These are phyloP conservation scores for Beta vulgaris DNA, from an alignment of 148 eudicot genomes.

Conservation along the genomic window DNA sequence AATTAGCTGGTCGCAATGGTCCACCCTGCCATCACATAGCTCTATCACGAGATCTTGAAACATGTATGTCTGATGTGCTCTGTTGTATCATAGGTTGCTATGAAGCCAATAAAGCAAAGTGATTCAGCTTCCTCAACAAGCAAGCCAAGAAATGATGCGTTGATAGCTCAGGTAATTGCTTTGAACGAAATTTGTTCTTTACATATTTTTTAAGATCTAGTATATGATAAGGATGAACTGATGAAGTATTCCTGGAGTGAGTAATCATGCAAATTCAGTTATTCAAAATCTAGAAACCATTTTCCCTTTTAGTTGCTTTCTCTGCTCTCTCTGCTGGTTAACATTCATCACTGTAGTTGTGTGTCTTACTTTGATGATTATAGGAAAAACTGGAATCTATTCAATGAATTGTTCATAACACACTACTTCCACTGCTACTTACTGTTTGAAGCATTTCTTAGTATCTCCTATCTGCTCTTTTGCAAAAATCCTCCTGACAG, in stretches of 20 bases:
- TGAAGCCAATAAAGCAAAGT: slow-evolving; percentile 48
- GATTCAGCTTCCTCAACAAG: slow-evolving; percentile 45
- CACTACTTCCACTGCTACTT: background rate
- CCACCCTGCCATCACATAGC: background rate
- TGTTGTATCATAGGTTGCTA: slow-evolving; percentile 44
- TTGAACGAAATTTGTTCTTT: background rate
- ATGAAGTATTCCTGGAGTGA: background rate
- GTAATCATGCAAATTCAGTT: background rate
- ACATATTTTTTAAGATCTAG: background rate
- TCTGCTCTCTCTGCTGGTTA: background rate
- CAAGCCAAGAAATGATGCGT: slow-evolving; percentile 68
- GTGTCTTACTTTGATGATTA: background rate
- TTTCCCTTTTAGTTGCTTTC: too few species aligned
- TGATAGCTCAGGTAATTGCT: slow-evolving; percentile 67
- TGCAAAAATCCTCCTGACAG: background rate
- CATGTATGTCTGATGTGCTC: slow-evolving; percentile 6
- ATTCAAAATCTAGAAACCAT: background rate
- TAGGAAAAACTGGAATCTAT: background rate
- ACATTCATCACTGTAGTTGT: background rate
- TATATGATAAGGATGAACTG: background rate
- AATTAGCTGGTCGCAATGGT: background rate
- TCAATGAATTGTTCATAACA: background rate
- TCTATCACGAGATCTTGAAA: background rate
- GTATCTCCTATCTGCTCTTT: background rate
- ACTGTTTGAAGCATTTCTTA: background rate